These are phyloP conservation scores for Coprinopsis marcescibilis DNA, from an alignment of 768 basidiomycete genomes.

Conservation along the genomic window DNA sequence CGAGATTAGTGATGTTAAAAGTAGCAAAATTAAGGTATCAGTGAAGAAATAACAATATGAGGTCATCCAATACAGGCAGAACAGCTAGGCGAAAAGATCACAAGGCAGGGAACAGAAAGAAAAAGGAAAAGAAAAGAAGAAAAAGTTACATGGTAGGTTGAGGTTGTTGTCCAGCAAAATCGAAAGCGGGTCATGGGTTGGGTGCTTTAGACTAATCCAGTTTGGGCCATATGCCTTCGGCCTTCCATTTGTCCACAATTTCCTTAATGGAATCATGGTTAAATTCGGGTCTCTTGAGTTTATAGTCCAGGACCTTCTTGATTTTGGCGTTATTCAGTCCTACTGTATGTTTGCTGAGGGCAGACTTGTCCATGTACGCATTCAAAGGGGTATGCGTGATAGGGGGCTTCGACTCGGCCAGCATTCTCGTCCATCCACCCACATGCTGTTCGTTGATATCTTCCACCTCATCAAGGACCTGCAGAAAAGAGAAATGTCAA, in stretches of 20 bases:
- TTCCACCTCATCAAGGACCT: constrained; percentile 74
- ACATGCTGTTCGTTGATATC: constrained; percentile 86
- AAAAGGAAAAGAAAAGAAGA: too few species aligned
- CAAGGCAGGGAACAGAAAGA: too few species aligned
- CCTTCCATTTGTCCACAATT: constrained; percentile 76
- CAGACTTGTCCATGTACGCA: constrained; percentile 75
- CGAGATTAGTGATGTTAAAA: not conserved
- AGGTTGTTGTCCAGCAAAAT: too few species aligned
- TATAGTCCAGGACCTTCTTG: constrained; percentile 66
- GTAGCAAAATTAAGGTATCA: constrained; percentile 4
- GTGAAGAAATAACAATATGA: not conserved
- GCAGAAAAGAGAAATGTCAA: constrained; percentile 2
- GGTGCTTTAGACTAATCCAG: constrained; percentile 20
- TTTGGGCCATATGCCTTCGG: constrained; percentile 57
- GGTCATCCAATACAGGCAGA: not conserved
- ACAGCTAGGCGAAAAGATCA: not conserved
- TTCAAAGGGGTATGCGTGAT: constrained; percentile 65
- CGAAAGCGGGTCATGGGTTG: constrained; percentile 8
- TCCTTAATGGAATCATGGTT: constrained; percentile 58
- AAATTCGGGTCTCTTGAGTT: constrained; percentile 57
- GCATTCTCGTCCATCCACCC: constrained; percentile 78
- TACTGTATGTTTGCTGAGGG: constrained; percentile 63
- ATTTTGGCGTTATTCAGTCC: constrained; percentile 69
- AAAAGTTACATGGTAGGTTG: too few species aligned
- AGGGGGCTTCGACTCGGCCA: constrained; percentile 62